Percentiles rank a stretch among this genome's conserved stretches.
phyloP scores from a whole-genome alignment of 176 grass and related monocot species.

The Dendrocalamus sinicus region DNA sequence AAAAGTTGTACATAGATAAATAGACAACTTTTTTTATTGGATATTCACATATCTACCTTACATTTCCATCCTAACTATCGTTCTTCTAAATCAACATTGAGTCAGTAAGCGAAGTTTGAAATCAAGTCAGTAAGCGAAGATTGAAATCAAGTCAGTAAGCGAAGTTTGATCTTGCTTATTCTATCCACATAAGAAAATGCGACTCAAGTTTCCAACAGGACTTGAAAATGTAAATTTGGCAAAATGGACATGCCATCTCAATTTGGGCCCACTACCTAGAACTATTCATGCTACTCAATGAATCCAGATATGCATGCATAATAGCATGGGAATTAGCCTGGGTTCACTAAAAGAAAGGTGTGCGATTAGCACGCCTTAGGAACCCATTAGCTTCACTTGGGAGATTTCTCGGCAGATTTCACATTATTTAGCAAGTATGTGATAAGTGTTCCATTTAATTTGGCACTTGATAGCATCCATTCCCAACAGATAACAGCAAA shows the following conservation, averaged over 20 bases:
- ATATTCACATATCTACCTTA: conserved; percentile 6
- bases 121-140: background rate
- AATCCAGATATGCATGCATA: background rate
- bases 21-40: background rate
- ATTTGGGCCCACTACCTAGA: background rate
- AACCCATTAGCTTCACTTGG: background rate
- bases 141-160: background rate
- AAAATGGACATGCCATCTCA: conserved; percentile 7
- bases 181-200: background rate
- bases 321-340: conserved; percentile 7
- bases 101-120: background rate
- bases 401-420: background rate
- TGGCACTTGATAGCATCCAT: background rate
- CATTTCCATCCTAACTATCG: background rate
- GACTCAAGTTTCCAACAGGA: background rate
- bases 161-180: background rate
- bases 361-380: background rate
- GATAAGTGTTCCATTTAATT: conserved; percentile 1
- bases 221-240: background rate
- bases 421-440: background rate
- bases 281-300: background rate
- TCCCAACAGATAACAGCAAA: conserved; percentile 12
- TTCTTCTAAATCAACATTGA: conserved; percentile 7
- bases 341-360: background rate
- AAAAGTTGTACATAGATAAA: background rate